These are phyloP conservation scores for sorghum (Sorghum bicolor) DNA, from an alignment of 176 grass and related monocot genomes.

Conservation along the genomic window Sorghum_bicolor_NCBIv3 NC_012870.2:1438001-1438500, in stretches of 20 bases:
- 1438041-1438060: conserved; percentile 44
- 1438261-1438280: conserved; percentile 66
- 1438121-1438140: conserved; percentile 81
- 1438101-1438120: conserved; percentile 64
- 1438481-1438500: conserved; percentile 60
- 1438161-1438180: not conserved
- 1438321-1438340: conserved; percentile 44
- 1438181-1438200: not conserved
- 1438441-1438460: conserved; percentile 49
- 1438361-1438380: conserved; percentile 15
- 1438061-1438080: conserved; percentile 50
- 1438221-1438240: conserved; percentile 62
- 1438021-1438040: conserved; percentile 57
- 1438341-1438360: conserved; percentile 26
- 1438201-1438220: conserved; percentile 7
- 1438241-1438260: conserved; percentile 51
- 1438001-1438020: conserved; percentile 1
- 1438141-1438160: conserved; percentile 19
- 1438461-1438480: conserved; percentile 73
- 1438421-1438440: conserved; percentile 41
- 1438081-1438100: conserved; percentile 55
- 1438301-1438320: conserved; percentile 46
- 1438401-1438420: conserved; percentile 10
- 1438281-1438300: conserved; percentile 61
- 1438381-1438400: not conserved